A percentile compares a stretch with the other conserved stretches of the same genome.
Conservation (phyloP, 2,329 filamentous ascomycete species). For the Zalaria sp. region DNA sequence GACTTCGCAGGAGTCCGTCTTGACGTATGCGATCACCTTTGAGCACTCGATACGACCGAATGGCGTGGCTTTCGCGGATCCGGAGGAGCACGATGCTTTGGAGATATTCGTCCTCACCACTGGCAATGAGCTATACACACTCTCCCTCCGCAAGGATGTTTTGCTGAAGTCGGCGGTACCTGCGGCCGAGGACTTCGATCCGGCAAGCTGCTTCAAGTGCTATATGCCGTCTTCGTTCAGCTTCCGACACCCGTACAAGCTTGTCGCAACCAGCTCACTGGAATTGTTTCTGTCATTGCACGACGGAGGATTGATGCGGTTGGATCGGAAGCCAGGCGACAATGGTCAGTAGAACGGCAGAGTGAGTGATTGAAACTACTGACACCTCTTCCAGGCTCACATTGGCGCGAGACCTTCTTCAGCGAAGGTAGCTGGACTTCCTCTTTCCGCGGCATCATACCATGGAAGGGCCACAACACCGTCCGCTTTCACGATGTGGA, state of each 20-base stretch:
- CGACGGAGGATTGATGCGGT: constrained; percentile 59
- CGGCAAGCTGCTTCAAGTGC: constrained; percentile 64
- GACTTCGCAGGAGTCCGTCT: constrained; percentile 32
- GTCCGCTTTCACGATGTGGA: constrained; percentile 49
- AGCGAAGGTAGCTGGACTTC: constrained; percentile 56
- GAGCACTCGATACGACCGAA: constrained; percentile 63
- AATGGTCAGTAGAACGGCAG: constrained; percentile 24
- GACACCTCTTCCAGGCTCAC: constrained; percentile 11
- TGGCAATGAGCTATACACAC: constrained; percentile 65
- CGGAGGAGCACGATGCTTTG: constrained; percentile 61
- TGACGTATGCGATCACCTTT: constrained; percentile 69
- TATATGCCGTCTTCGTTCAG: constrained; percentile 59
- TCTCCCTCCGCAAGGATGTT: constrained; percentile 70
- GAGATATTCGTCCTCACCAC: constrained; percentile 69
- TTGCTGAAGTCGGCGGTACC: constrained; percentile 47
- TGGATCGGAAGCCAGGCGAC: constrained; percentile 46
- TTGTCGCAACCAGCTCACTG: constrained; percentile 59
- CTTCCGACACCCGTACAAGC: constrained; percentile 66
- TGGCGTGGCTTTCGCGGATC: constrained; percentile 73
- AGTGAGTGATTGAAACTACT: neutral
- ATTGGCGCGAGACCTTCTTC: constrained; percentile 60
- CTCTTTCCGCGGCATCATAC: constrained; percentile 50
- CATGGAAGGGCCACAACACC: constrained; percentile 50
- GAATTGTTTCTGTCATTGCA: constrained; percentile 70
- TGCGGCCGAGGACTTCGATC: constrained; percentile 54